Percentiles rank a stretch among this genome's conserved stretches.
These are phyloP conservation scores for Debaryomycetaceae sp. DNA, from an alignment of 1,139 yeast species.

Conservation along the genomic window DNA sequence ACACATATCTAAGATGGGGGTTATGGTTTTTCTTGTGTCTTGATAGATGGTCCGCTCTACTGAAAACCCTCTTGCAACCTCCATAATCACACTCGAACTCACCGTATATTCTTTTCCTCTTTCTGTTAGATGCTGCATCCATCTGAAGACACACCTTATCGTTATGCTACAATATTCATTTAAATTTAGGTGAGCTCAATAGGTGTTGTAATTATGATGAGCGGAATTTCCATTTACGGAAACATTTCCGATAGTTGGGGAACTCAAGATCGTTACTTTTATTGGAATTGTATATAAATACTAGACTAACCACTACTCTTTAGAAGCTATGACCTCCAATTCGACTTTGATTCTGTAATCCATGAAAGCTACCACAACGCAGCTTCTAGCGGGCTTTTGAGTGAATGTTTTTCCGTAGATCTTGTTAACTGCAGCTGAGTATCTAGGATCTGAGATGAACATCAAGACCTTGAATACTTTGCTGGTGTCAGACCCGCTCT, in stretches of 20 bases:
- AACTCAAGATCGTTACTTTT: too few relatives aligned
- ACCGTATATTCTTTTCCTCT: slow-evolving; percentile 12
- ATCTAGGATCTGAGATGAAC: slow-evolving; percentile 45
- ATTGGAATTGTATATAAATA: too few relatives aligned
- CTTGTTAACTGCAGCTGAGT: slow-evolving; percentile 43
- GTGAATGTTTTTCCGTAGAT: slow-evolving; percentile 46
- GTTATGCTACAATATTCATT: too few relatives aligned
- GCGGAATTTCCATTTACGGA: too few relatives aligned
- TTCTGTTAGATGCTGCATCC: slow-evolving; percentile 2
- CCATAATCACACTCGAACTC: slow-evolving; percentile 12
- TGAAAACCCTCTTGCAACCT: slow-evolving; percentile 30
- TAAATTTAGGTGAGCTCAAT: too few relatives aligned
- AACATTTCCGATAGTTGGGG: too few relatives aligned
- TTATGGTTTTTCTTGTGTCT: slow-evolving; percentile 40
- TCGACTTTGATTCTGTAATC: slow-evolving; percentile 34
- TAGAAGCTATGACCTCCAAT: slow-evolving; percentile 32
- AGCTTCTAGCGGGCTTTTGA: slow-evolving; percentile 54
- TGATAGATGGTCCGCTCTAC: slow-evolving; percentile 35
- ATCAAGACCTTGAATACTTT: slow-evolving; percentile 51
- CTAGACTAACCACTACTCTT: slow-evolving; percentile 9
- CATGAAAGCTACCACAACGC: slow-evolving; percentile 43
- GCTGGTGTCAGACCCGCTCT: slow-evolving; percentile 48
- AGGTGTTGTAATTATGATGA: too few relatives aligned
- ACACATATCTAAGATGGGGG: slow-evolving; percentile 24
- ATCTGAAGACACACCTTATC: background rate